Base-by-base conservation (phyloP, 73 alveolate species). In the Paramecium tetraurelia region DNA sequence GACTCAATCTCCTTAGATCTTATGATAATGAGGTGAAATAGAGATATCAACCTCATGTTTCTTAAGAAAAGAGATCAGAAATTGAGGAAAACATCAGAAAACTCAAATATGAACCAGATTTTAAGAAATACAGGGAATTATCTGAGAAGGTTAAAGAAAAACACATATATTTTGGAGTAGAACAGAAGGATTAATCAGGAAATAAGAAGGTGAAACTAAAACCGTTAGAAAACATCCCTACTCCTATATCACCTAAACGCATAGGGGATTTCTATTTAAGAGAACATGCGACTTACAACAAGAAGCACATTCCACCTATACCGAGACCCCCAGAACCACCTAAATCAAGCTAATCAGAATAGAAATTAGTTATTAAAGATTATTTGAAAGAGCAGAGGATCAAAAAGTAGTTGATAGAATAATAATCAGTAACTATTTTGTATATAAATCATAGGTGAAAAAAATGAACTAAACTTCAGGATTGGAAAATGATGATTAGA, bases 51-150 rank as follows among this genome's bases (percentile, higher is more conserved):
- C 90, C 90, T 44, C 46, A 40, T 14, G 57, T 89, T 0, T 70
- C 85, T 16, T 46, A 38, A 71, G 71, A 44, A n/a, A 89, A 46
- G 29, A 41, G 46, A 8, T 27, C 69, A 71, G 90, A 89, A 89
- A 38, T 89, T 35, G 70, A 89, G 2, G 40, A 63, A 2, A 29
- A 44, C 29, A 72, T 89, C 46, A 83, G 87, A 50, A 44, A 85
- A 44, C 21, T 89, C 12, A 89, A 53, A 43, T 59, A 89, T 71
- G 86, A 89, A 44, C 94, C 94, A 14, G 24, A 89, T 71, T 89
- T 70, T 33, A 89, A 89, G 20, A 46, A 58, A 83, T 89, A 70
- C 29, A 41, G 58, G 38, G 94, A 89, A 40, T 58, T 70, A 70
- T 70, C 80, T 43, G 76, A 83, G 31, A 83, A 72, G 10, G 76